phyloP scores from a whole-genome alignment of 495 filamentous ascomycete species.

The Astrothelium subdiscretum region DNA sequence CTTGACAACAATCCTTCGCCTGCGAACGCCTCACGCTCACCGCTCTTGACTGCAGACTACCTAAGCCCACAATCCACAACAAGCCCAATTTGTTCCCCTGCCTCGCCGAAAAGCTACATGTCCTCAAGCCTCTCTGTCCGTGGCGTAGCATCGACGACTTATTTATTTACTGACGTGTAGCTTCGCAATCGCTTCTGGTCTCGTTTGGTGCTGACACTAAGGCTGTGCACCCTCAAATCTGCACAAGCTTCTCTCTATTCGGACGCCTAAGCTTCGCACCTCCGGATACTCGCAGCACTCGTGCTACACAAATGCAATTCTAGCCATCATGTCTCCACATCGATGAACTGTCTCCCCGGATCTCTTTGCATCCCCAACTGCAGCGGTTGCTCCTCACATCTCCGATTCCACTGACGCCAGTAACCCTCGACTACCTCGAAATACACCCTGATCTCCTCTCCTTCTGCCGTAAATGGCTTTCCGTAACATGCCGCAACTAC shows the following conservation, averaged over 20 bases:
- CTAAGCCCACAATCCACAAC: neutral
- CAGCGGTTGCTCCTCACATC: neutral
- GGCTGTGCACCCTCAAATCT: neutral
- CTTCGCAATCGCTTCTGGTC: neutral
- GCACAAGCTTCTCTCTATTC: neutral
- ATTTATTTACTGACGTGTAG: neutral
- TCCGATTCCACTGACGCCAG: neutral
- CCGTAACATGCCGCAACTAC: slow-evolving; percentile 14
- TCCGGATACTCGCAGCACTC: neutral
- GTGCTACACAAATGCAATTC: neutral
- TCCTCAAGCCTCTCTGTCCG: neutral
- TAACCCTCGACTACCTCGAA: neutral
- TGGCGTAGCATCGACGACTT: neutral
- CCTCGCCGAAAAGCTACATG: neutral
- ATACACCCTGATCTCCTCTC: neutral
- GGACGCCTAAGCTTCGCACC: neutral
- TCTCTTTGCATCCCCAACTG: neutral
- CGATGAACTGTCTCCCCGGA: neutral
- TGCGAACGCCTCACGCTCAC: neutral
- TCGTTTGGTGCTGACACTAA: slow-evolving; percentile 1
- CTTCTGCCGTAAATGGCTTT: slow-evolving; percentile 9
- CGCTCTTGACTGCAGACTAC: neutral
- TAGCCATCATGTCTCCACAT: neutral
- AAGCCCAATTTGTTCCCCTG: neutral
- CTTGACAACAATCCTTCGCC: neutral